Evolutionary conservation across 345 rosid genomes (phyloP), one percentile per base, ranked within the genome.

Genomic region (Populus nigra): DNA sequence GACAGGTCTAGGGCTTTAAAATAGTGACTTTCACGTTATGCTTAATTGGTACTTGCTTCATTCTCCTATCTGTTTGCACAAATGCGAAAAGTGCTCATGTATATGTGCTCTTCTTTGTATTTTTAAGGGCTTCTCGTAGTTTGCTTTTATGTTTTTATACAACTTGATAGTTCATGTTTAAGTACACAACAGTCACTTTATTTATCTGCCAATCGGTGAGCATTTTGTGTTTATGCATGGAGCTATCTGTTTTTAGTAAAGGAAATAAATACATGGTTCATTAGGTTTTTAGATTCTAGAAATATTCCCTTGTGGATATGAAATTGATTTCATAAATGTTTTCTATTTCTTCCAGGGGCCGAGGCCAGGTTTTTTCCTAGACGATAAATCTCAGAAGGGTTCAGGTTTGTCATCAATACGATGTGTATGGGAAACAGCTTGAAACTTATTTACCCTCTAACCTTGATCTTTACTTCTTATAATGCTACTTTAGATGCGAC

Each of bases 281-380:
- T 50, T 39, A 8, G 29, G 23, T 5, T 27, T 73, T 36, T 22
- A 59, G 47, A 33, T 55, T 71, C 29, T 71, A 43, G 35, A 25
- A 15, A 68, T 76, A 38, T 69, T 22, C 71, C 8, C 8, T 31
- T 20, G 10, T 74, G 29, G 16, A 65, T 49, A 13, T 10, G 36
- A 39, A 22, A 16, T 50, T 43, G 41, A 47, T 71, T 84, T 76
- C n/a, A 69, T 69, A 11, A 23, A 31, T 43, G 36, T 23, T 33
- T 59, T 5, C 33, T 55, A 29, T 63, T 35, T 47, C 82, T 71
- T 71, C 22, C 85, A 96, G 99, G 94, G 95, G 73, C 94, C 91
- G 13, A 94, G 98, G 85, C 91, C 99, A 16, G 89, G 93, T 23
- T 91, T 86, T 76, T 96, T 82, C 84, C 92, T 88, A 8, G 99